Conservation (phyloP, 108 stramenopile genomes). For the Pseudonitzschia multistriata region DNA sequence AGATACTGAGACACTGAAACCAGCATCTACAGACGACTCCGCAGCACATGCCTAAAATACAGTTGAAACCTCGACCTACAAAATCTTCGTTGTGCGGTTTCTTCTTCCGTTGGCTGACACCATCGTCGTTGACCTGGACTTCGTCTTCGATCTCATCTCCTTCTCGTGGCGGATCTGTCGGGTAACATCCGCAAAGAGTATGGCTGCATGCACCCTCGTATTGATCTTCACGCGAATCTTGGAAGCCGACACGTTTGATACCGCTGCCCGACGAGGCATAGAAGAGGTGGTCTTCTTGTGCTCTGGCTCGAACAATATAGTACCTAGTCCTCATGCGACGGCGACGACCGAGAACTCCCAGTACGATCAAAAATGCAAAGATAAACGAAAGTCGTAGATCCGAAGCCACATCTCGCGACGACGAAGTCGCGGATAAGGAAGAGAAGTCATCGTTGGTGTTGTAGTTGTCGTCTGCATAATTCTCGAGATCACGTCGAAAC, state of each 20-base stretch:
- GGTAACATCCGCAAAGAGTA: constrained; percentile 85
- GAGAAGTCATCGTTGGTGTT: not conserved
- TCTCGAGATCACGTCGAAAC: not conserved
- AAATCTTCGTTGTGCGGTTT: constrained; percentile 62
- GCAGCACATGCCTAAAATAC: constrained; percentile 65
- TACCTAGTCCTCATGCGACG: constrained; percentile 81
- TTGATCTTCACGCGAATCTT: constrained; percentile 71
- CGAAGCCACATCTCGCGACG: constrained; percentile 34
- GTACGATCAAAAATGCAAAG: constrained; percentile 61
- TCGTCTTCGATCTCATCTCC: constrained; percentile 66
- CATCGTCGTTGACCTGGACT: constrained; percentile 33
- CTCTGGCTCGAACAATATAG: constrained; percentile 63
- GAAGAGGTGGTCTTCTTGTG: constrained; percentile 83
- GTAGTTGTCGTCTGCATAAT: constrained; percentile 23
- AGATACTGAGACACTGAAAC: constrained; percentile 79
- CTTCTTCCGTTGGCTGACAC: constrained; percentile 42
- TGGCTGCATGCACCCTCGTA: constrained; percentile 88
- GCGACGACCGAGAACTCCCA: constrained; percentile 76
- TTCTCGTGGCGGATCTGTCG: constrained; percentile 62
- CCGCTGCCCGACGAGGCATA: constrained; percentile 64
- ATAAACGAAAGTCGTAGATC: constrained; percentile 51
- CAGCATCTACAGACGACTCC: constrained; percentile 74
- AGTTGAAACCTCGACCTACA: constrained; percentile 55
- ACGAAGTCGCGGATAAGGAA: not conserved
- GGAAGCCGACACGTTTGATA: constrained; percentile 44